A percentile compares a stretch with the other conserved stretches of the same genome.
These are phyloP conservation scores for Echeveria elegans DNA, from an alignment of 164 flowering plant genomes.

Conservation along the genomic window DNA sequence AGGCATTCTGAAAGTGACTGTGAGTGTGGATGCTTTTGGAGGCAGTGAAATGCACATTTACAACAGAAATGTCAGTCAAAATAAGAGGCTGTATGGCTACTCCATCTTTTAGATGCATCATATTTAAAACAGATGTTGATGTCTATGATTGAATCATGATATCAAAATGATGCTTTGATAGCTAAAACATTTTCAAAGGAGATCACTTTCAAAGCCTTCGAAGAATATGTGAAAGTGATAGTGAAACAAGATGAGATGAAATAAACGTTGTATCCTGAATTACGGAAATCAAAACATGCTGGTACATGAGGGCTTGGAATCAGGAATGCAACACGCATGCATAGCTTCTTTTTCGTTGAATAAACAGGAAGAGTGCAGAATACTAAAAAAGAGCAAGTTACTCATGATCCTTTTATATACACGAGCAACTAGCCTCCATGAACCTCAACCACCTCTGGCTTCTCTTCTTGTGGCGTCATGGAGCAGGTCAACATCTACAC, in stretches of 20 bases:
- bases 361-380: background rate
- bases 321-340: background rate
- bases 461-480: constrained; percentile 99
- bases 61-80: background rate
- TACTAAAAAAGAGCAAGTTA: background rate
- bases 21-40: no score
- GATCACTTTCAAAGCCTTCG: no score
- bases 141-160: background rate
- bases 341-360: background rate
- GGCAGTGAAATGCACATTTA: background rate
- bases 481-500: constrained; percentile 84
- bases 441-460: constrained; percentile 78
- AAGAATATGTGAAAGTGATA: no score
- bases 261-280: background rate
- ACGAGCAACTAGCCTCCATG: background rate
- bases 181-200: no score
- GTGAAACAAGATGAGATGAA: background rate
- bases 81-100: background rate
- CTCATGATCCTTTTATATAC: background rate
- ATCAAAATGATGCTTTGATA: no score
- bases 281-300: background rate
- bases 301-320: background rate
- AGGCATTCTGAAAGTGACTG: no score
- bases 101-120: background rate
- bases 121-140: background rate